A percentile compares a stretch with the other conserved stretches of the same genome.
phyloP scores from a whole-genome alignment of 1,284 basidiomycete species.

The Papiliotrema flavescens region DNA sequence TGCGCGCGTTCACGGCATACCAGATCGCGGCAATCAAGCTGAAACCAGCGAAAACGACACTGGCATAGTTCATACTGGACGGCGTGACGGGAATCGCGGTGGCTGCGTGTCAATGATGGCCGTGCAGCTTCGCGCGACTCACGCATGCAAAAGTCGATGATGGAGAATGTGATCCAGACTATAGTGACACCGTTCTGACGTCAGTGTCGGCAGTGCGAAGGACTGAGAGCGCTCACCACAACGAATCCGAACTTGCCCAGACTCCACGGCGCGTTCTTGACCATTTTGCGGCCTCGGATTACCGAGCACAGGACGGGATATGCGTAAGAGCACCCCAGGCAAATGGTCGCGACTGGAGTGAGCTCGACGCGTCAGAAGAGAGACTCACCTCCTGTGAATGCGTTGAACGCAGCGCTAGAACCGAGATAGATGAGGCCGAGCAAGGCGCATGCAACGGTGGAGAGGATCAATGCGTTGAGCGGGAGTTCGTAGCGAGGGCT shows the following conservation, averaged over 20 bases:
- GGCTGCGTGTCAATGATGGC: conserved; percentile 12
- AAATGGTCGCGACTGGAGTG: conserved; percentile 39
- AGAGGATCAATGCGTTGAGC: conserved; percentile 48
- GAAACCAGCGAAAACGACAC: conserved; percentile 46
- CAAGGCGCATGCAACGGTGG: conserved; percentile 48
- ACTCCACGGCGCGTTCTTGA: conserved; percentile 46
- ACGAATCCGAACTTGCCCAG: conserved; percentile 47
- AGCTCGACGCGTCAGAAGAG: not conserved
- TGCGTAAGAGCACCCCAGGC: conserved; percentile 45
- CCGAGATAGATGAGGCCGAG: conserved; percentile 50
- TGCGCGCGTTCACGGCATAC: conserved; percentile 43
- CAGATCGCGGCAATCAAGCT: conserved; percentile 42
- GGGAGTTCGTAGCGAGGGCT: conserved; percentile 47
- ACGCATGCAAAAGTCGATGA: conserved; percentile 52
- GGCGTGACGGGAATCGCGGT: conserved; percentile 47
- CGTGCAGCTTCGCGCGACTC: conserved; percentile 4
- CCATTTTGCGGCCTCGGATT: conserved; percentile 37
- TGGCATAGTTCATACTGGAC: conserved; percentile 50
- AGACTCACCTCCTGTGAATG: conserved; percentile 37
- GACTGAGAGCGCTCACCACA: conserved; percentile 24
- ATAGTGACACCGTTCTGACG: conserved; percentile 48
- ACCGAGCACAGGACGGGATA: conserved; percentile 49
- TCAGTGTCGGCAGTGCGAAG: not conserved
- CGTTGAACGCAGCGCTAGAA: conserved; percentile 38
- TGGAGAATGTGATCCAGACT: conserved; percentile 50